These are phyloP conservation scores for Candida sanyaensis DNA, from an alignment of 1,139 yeast genomes.

Conservation along the genomic window DNA sequence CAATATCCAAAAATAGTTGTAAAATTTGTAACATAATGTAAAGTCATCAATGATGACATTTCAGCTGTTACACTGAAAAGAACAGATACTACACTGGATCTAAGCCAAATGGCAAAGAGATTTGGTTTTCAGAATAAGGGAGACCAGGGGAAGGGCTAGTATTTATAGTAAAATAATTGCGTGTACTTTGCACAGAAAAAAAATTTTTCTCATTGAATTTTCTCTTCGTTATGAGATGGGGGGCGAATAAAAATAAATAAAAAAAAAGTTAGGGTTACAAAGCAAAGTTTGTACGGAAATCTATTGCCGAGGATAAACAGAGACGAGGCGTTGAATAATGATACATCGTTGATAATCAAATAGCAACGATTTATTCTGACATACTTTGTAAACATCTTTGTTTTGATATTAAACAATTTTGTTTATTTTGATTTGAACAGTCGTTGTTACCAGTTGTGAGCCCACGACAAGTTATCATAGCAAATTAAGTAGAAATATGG, in stretches of 20 bases:
- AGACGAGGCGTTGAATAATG: too few species aligned
- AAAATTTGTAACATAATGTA: conserved; percentile 63
- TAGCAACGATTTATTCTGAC: too few species aligned
- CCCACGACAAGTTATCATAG: too few species aligned
- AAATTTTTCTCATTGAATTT: neutral
- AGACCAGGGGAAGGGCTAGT: conserved; percentile 19
- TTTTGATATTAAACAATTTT: too few species aligned
- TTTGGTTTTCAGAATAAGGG: conserved; percentile 29
- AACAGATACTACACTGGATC: conserved; percentile 99
- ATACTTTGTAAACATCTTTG: too few species aligned
- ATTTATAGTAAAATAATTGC: conserved; percentile 17
- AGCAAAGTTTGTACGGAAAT: too few species aligned
- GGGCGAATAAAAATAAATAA: too few species aligned
- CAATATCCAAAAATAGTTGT: conserved; percentile 74
- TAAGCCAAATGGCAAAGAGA: conserved; percentile 99
- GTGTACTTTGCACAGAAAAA: conserved; percentile 5
- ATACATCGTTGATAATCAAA: too few species aligned
- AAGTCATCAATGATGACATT: conserved; percentile 91
- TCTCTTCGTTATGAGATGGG: neutral
- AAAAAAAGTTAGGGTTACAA: neutral
- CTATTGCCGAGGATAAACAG: too few species aligned
- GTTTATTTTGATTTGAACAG: too few species aligned
- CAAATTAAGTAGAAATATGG: too few species aligned
- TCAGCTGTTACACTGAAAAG: conserved; percentile 99
- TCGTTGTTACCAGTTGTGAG: too few species aligned